Conservation (phyloP, 106 monocot species). For the Dendrobium officinale region DNA sequence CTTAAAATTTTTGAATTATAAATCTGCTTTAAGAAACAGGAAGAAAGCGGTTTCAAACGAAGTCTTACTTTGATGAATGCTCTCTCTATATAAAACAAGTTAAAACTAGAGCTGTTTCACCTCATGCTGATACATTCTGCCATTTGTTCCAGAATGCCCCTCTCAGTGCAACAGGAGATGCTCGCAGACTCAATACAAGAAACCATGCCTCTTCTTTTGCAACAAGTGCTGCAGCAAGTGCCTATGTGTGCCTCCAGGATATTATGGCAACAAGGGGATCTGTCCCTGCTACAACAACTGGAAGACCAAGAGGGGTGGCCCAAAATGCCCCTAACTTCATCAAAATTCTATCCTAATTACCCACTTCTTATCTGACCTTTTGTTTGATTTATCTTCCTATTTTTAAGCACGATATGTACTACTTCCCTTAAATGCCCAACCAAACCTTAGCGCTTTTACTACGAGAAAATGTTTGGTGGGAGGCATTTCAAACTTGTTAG, state of each 20-base stretch:
- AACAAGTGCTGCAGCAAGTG: slow-evolving; percentile 37
- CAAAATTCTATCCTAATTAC: not conserved
- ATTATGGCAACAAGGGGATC: slow-evolving; percentile 30
- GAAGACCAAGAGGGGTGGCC: slow-evolving; percentile 46
- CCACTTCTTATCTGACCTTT: not conserved
- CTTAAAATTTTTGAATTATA: no score
- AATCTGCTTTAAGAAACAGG: no score
- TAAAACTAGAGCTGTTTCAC: no score
- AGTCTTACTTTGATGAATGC: no score
- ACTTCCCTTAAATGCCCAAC: slow-evolving; percentile 1
- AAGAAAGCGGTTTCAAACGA: no score
- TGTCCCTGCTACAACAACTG: slow-evolving; percentile 64
- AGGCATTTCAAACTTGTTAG: not conserved
- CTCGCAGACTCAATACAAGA: slow-evolving; percentile 46
- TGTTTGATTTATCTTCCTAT: not conserved
- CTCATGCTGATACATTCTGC: not conserved
- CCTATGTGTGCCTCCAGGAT: slow-evolving; percentile 40
- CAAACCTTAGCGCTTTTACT: slow-evolving; percentile 1
- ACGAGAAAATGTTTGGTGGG: not conserved
- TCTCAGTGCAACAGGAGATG: slow-evolving; percentile 53
- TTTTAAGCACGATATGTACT: not conserved
- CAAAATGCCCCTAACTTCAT: slow-evolving; percentile 35
- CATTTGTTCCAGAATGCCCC: slow-evolving; percentile 41
- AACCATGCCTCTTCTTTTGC: slow-evolving; percentile 55
- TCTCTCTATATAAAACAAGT: no score